Conservation (phyloP, 768 basidiomycete genomes). For the Suillus subaureus region DNA sequence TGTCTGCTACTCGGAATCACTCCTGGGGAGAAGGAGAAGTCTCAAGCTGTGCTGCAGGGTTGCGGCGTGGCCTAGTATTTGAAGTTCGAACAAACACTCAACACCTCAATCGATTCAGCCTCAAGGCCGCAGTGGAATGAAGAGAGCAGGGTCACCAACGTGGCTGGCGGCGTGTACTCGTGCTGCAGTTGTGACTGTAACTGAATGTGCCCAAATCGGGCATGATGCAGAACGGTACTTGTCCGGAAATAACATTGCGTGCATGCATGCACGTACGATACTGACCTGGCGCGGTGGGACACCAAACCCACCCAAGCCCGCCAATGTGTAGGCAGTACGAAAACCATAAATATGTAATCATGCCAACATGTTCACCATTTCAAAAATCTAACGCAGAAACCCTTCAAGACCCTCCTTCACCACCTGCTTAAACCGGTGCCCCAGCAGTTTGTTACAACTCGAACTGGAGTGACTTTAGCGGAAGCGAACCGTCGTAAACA, state of each 20-base stretch:
- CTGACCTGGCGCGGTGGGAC: neutral
- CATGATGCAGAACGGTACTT: neutral
- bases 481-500: constrained; percentile 40
- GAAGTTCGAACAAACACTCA: neutral
- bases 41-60: neutral
- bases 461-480: constrained; percentile 52
- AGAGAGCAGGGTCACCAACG: constrained; percentile 5
- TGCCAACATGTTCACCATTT: neutral
- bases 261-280: neutral
- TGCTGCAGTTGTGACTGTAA: neutral
- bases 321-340: neutral
- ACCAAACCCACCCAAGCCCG: neutral
- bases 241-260: neutral
- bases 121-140: neutral
- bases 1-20: neutral
- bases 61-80: neutral
- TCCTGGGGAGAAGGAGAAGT: neutral
- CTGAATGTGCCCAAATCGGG: neutral
- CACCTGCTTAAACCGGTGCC: constrained; percentile 47
- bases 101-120: neutral
- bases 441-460: constrained; percentile 51
- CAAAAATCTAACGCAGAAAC: constrained; percentile 25
- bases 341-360: neutral
- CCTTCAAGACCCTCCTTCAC: constrained; percentile 47
- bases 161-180: neutral